Evolutionary conservation across 768 basidiomycete genomes (phyloP).

Genomic region (Boletus tylopilopsis): DNA sequence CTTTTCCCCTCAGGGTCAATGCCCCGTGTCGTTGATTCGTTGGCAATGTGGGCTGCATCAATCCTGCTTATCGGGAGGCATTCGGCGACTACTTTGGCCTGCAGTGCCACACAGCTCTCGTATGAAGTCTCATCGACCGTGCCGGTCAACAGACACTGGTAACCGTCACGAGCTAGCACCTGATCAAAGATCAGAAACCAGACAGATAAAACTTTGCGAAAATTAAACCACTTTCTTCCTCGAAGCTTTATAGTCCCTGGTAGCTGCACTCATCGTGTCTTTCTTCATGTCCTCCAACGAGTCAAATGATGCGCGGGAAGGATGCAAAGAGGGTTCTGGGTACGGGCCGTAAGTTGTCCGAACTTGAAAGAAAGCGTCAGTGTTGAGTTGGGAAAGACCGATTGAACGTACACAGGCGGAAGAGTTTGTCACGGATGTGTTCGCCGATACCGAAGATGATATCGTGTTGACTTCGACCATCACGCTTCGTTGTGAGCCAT

Average conservation of each 20-base stretch:
- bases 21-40: neutral
- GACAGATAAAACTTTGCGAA: neutral
- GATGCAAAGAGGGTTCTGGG: neutral
- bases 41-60: neutral
- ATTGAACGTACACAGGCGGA: neutral
- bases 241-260: too few relatives aligned
- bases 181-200: neutral
- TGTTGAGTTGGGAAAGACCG: neutral
- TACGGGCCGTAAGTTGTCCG: neutral
- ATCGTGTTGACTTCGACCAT: neutral
- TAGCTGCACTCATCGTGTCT: too few relatives aligned
- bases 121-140: neutral
- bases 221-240: neutral
- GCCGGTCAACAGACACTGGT: neutral
- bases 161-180: neutral
- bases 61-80: rapidly evolving
- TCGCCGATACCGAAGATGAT: neutral
- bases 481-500: neutral
- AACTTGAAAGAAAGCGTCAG: neutral
- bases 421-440: neutral
- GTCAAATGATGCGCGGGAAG: neutral
- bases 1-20: neutral
- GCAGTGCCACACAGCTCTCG: neutral
- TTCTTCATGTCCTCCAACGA: conserved; percentile 2
- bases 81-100: too few relatives aligned